Conservation (phyloP, 345 rosid genomes). For the Diplotaxis tenuifolia region DNA sequence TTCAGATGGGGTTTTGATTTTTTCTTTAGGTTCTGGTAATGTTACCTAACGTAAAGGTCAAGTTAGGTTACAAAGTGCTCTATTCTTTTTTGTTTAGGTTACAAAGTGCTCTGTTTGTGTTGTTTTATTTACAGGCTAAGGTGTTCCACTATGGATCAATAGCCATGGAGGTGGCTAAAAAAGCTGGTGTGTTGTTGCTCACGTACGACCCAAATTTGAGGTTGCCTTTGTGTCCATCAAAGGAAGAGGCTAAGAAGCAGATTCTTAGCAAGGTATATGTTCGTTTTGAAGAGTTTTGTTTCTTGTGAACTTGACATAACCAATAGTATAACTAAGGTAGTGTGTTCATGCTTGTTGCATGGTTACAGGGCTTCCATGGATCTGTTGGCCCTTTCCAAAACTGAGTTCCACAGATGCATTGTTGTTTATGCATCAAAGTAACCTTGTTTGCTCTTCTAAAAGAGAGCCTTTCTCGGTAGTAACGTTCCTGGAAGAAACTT, state of each 20-base stretch:
- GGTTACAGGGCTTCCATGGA: neutral
- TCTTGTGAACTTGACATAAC: too few species aligned
- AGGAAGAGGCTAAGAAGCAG: neutral
- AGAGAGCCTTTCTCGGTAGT: conserved; percentile 33
- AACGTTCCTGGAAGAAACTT: conserved; percentile 45
- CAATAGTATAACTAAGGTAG: too few species aligned
- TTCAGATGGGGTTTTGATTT: too few species aligned
- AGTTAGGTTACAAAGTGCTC: neutral
- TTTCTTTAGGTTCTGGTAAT: too few species aligned
- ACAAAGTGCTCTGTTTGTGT: neutral
- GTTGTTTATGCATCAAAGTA: conserved; percentile 25
- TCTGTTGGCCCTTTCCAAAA: neutral
- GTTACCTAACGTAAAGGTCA: neutral
- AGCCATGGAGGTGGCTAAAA: neutral
- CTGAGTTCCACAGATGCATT: neutral
- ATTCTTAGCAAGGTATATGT: neutral
- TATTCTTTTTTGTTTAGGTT: neutral
- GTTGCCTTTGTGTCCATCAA: neutral
- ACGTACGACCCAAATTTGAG: neutral
- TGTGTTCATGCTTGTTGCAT: too few species aligned
- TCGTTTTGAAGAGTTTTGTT: too few species aligned
- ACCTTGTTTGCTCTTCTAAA: conserved; percentile 80
- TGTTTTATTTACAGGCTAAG: neutral
- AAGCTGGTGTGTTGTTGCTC: neutral
- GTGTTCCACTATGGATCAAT: neutral